phyloP scores from a whole-genome alignment of 2,329 filamentous ascomycete genomes.

The Aspergillus sp. region DNA sequence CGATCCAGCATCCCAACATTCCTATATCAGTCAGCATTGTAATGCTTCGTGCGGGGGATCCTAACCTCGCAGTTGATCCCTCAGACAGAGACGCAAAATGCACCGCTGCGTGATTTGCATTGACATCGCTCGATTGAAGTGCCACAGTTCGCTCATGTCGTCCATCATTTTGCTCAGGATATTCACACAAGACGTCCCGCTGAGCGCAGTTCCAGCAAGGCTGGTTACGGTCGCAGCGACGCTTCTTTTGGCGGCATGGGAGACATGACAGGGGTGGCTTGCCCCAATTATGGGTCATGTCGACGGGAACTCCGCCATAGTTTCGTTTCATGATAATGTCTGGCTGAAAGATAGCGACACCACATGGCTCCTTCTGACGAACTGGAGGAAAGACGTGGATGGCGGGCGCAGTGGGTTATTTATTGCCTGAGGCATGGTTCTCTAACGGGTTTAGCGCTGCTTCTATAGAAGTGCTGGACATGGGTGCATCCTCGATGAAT shows the following conservation, averaged over 20 bases:
- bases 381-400: too few species aligned
- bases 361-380: background rate
- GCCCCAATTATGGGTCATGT: slow-evolving; percentile 1
- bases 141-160: background rate
- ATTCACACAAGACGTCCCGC: slow-evolving; percentile 20
- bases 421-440: too few species aligned
- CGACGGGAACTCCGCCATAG: background rate
- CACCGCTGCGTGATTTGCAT: background rate
- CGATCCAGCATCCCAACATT: background rate
- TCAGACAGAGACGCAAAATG: background rate
- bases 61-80: background rate
- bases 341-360: background rate
- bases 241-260: slow-evolving; percentile 23
- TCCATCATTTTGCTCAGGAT: background rate
- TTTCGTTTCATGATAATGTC: background rate
- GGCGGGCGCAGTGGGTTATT: too few species aligned
- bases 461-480: too few species aligned
- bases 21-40: background rate
- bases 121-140: background rate
- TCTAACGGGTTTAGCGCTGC: too few species aligned
- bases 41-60: background rate
- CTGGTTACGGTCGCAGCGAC: slow-evolving; percentile 21
- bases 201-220: slow-evolving; percentile 24
- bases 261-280: slow-evolving; percentile 18
- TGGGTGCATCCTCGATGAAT: too few species aligned